Evolutionary conservation across 768 basidiomycete species (phyloP), one percentile per base, ranked within the genome.

Genomic region (Russula compacta): DNA sequence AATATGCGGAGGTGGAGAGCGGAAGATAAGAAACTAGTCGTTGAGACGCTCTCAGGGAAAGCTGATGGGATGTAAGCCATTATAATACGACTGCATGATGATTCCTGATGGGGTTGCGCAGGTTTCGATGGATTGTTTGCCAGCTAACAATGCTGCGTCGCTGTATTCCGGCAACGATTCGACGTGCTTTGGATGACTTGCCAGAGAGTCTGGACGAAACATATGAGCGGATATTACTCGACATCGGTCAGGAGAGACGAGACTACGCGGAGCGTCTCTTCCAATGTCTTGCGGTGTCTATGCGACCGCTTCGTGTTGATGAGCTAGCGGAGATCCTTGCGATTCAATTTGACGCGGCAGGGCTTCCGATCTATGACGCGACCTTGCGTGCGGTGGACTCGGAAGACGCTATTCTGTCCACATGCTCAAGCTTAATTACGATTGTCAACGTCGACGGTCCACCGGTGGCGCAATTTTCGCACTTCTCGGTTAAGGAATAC

Each of bases 101-200:
- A 21, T 35, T 47, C 39, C 8, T 35, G 4, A 43, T 39, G 8
- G 8, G 5, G 39, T 57, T 5, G 12, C 1, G 0, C 10, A 53
- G 59, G 59, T 60, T 53, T 51, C 51, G 44, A 6, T 60, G 51
- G 40, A 36, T 60, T 7, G 42, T 60, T 9, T 60, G 52, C 29
- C 52, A 60, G 29, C 52, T 60, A 3, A 51, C 12, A 38, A 53
- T 46, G 10, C 36, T 53, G 4, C 59, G 59, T 35, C 42, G 44
- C 32, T 53, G 59, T 48, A 33, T 15, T 39, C 52, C 51, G 1
- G 52, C 7, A 36, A 14, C 3, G 19, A 47, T 59, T 9, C 58
- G 35, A 19, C 36, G 49, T 21, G 53, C 35, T 29, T 46, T 59
- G 14, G 36, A 59, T 8, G 49, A 29, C 17, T 15, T 59, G n/a